phyloP scores from a whole-genome alignment of 148 eudicot genomes.

The Amaranthus cruentus region DNA sequence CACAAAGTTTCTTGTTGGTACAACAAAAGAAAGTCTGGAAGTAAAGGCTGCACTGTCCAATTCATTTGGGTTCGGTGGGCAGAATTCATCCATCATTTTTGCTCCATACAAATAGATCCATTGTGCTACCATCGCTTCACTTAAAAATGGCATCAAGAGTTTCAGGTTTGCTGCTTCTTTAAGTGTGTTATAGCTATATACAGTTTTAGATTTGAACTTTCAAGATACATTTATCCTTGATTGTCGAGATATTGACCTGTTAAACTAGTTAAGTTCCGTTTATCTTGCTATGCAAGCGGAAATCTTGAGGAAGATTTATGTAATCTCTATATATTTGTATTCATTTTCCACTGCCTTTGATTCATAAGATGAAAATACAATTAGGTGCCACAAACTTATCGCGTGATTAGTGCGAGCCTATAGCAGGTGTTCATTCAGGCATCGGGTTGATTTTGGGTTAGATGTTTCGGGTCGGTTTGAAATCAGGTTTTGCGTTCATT shows the following conservation, averaged over 20 bases:
- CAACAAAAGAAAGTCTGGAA: slow-evolving; percentile 64
- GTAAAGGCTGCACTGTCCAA: slow-evolving; percentile 89
- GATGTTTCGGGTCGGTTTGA: too few relatives aligned
- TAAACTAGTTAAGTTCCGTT: neutral
- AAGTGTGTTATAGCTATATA: neutral
- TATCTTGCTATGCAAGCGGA: neutral
- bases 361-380: too few relatives aligned
- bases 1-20: slow-evolving; percentile 67
- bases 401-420: too few relatives aligned
- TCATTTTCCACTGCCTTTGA: too few relatives aligned
- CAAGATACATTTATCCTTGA: neutral
- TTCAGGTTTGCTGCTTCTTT: slow-evolving; percentile 28
- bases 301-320: neutral
- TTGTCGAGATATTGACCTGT: neutral
- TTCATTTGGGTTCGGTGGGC: slow-evolving; percentile 98
- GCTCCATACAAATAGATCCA: slow-evolving; percentile 69
- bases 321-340: too few relatives aligned
- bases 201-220: neutral
- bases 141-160: slow-evolving; percentile 21
- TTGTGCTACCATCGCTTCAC: slow-evolving; percentile 16
- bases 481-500: too few relatives aligned
- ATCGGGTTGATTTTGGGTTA: too few relatives aligned
- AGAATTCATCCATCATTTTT: slow-evolving; percentile 89
- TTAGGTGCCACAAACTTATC: too few relatives aligned
- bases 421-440: too few relatives aligned